phyloP scores from a whole-genome alignment of 768 basidiomycete genomes.

The Auriculariales sp. region DNA sequence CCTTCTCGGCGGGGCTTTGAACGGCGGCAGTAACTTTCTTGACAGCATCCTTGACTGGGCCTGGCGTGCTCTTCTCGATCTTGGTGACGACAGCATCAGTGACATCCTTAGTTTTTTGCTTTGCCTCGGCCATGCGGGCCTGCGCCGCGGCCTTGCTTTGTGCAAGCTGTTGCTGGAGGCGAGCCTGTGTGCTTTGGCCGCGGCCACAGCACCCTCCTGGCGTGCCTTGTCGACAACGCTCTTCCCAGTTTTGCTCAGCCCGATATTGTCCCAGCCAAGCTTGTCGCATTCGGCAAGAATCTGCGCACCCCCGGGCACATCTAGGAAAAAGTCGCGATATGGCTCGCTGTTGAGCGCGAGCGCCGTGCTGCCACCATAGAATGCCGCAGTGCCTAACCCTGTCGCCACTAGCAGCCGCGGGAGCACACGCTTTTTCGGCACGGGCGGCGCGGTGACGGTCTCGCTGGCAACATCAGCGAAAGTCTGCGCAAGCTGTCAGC shows the following conservation, averaged over 20 bases:
- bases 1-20: too few species aligned
- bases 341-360: constrained; percentile 58
- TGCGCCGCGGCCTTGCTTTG: constrained; percentile 33
- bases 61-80: constrained; percentile 26
- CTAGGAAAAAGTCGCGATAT: constrained; percentile 79
- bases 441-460: constrained; percentile 21
- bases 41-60: background rate
- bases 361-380: constrained; percentile 74
- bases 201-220: constrained; percentile 16
- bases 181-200: constrained; percentile 32
- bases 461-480: background rate
- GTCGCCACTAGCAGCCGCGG: constrained; percentile 55
- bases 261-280: constrained; percentile 51
- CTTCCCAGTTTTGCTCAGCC: constrained; percentile 8
- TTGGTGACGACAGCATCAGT: constrained; percentile 34
- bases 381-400: constrained; percentile 49
- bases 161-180: constrained; percentile 36
- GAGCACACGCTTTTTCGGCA: constrained; percentile 40
- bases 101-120: constrained; percentile 29
- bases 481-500: background rate
- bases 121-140: constrained; percentile 21
- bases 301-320: constrained; percentile 65
- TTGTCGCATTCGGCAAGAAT: constrained; percentile 74
- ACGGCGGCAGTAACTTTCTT: background rate
- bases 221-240: constrained; percentile 13